Conservation (phyloP, 257 asterid genomes). For the Fraxinus cuspidata region DNA sequence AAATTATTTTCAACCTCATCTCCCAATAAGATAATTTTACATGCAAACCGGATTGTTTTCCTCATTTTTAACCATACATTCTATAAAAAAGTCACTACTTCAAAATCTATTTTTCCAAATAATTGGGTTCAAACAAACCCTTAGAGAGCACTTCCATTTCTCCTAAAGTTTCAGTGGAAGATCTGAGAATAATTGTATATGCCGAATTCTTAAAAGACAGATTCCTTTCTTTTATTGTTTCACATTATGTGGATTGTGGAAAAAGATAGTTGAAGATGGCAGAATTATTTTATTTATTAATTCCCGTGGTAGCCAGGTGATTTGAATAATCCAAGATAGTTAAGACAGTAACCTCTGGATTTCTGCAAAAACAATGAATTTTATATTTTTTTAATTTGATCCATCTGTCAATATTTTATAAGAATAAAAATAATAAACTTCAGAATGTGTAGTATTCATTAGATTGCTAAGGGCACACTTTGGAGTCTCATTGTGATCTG, state of each 20-base stretch:
- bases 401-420: background rate
- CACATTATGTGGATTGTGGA: background rate
- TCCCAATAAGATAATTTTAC: no score
- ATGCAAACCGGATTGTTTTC: no score
- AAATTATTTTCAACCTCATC: no score
- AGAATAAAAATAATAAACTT: background rate
- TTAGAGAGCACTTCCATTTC: background rate
- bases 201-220: background rate
- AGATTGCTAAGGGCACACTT: background rate
- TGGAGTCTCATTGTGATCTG: background rate
- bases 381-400: background rate
- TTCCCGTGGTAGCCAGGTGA: background rate
- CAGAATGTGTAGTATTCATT: background rate
- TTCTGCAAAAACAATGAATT: background rate
- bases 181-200: background rate
- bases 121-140: no score
- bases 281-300: background rate
- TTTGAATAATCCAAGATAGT: background rate
- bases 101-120: no score
- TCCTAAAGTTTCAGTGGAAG: background rate
- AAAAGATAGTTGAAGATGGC: background rate
- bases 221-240: background rate
- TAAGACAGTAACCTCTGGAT: background rate
- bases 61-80: no score
- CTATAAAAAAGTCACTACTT: no score